Conservation (phyloP, 2,329 filamentous ascomycete species). For the Pseudogymnoascus sp. region DNA sequence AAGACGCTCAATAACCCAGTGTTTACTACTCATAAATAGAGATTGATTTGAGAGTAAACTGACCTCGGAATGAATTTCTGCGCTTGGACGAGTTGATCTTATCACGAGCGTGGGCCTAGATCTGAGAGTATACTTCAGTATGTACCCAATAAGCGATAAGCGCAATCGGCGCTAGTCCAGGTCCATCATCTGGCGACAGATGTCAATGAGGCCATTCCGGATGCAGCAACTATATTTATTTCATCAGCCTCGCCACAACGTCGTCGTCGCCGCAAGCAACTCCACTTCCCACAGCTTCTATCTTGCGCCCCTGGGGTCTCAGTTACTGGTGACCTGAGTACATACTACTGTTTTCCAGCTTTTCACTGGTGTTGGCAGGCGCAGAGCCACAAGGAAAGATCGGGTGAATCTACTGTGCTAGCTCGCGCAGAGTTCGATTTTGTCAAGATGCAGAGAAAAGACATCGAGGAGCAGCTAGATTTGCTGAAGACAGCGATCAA, state of each 20-base stretch:
- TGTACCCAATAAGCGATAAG: slow-evolving; percentile 10
- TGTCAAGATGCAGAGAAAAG: slow-evolving; percentile 66
- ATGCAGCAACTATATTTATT: slow-evolving; percentile 7
- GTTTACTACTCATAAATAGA: not conserved
- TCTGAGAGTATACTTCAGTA: not conserved
- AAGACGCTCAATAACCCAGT: not conserved
- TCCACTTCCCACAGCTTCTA: not conserved
- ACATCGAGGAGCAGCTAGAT: slow-evolving; percentile 71
- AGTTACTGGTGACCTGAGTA: not conserved
- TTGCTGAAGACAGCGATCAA: slow-evolving; percentile 72
- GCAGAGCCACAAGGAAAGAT: not conserved
- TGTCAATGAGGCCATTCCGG: slow-evolving; percentile 6
- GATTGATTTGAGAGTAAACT: not conserved
- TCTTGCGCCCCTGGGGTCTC: not conserved
- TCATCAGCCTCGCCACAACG: slow-evolving; percentile 4
- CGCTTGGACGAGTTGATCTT: not conserved
- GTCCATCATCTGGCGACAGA: slow-evolving; percentile 5
- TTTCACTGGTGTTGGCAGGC: not conserved
- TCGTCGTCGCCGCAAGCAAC: not conserved
- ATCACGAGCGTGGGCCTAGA: not conserved
- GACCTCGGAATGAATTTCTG: not conserved
- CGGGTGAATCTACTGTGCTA: not conserved
- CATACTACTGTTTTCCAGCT: not conserved
- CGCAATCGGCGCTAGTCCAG: slow-evolving; percentile 7
- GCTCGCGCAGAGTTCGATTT: not conserved